phyloP scores from a whole-genome alignment of 2,329 filamentous ascomycete species.

The Dryadomyces sulphureus region DNA sequence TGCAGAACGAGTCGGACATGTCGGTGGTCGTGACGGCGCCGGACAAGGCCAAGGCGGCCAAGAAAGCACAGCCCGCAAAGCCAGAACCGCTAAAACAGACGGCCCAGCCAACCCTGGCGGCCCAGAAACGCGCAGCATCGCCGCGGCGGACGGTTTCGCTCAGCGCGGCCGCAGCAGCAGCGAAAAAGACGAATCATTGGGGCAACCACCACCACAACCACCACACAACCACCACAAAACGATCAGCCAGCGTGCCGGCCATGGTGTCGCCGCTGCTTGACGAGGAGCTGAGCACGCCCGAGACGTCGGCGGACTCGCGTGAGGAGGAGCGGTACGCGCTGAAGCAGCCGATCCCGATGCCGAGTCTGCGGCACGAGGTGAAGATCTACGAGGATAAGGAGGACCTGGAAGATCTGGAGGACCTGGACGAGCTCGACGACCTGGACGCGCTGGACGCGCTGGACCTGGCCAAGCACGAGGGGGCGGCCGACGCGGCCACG shows the following conservation, averaged over 20 bases:
- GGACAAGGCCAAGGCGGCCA: neutral
- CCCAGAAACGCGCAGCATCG: neutral
- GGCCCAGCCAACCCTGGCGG: neutral
- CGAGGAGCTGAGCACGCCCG: slow-evolving; percentile 7
- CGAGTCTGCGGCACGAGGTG: no score
- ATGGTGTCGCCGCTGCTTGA: slow-evolving; percentile 2
- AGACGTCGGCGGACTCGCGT: slow-evolving; percentile 8
- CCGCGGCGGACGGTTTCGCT: neutral
- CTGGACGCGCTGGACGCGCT: neutral
- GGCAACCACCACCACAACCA: no score
- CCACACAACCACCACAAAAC: neutral
- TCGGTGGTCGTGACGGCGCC: slow-evolving; percentile 7
- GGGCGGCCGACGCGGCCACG: slow-evolving; percentile 3
- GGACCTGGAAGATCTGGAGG: neutral
- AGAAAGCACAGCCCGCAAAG: neutral
- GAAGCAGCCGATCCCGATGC: neutral
- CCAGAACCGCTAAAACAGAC: neutral
- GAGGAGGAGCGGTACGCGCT: slow-evolving; percentile 2
- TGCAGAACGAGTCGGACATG: slow-evolving; percentile 12
- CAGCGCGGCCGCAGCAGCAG: neutral
- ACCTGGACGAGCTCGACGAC: neutral
- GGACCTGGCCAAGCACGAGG: neutral
- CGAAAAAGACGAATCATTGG: neutral
- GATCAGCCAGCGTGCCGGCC: neutral
- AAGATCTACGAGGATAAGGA: neutral